Percentiles rank a stretch among this genome's conserved stretches.
phyloP scores from a whole-genome alignment of 495 filamentous ascomycete species.

The Xylaria castorea region DNA sequence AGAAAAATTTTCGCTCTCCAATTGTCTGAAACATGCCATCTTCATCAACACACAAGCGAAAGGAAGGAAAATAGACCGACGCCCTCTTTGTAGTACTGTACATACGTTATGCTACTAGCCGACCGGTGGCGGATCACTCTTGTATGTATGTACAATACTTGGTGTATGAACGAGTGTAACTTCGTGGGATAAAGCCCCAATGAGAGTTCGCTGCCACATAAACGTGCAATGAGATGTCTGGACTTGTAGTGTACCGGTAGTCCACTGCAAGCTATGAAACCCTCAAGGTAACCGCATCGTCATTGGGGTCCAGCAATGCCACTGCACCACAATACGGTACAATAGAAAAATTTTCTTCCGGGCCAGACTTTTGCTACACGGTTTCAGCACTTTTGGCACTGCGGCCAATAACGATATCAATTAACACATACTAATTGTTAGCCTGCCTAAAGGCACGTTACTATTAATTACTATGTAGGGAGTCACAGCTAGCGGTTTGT shows the following conservation, averaged over 20 bases:
- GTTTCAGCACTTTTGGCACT: constrained; percentile 12
- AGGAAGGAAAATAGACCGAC: constrained; percentile 17
- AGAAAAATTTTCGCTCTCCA: constrained; percentile 2
- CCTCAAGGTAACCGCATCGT: background rate
- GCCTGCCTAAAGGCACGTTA: constrained; percentile 1
- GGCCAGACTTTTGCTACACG: background rate
- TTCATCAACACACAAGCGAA: background rate
- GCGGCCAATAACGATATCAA: constrained; percentile 10
- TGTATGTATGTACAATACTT: background rate
- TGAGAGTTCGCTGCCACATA: background rate
- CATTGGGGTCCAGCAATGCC: constrained; percentile 15
- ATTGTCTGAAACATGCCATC: constrained; percentile 20
- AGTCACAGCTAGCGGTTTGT: constrained; percentile 13
- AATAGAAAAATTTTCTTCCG: constrained; percentile 18
- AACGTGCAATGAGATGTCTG: constrained; percentile 16
- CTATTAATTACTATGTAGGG: constrained; percentile 13
- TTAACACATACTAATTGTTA: background rate
- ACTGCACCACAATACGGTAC: constrained; percentile 11
- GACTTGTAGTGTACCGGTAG: background rate
- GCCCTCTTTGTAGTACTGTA: constrained; percentile 4
- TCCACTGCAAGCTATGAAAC: background rate
- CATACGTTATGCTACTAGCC: constrained; percentile 3
- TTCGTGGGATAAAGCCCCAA: background rate
- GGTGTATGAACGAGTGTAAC: background rate
- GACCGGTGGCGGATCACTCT: constrained; percentile 11